A percentile compares a stretch with the other conserved stretches of the same genome.
Conservation (phyloP, 257 asterid species). For the Solanum piurae region DNA sequence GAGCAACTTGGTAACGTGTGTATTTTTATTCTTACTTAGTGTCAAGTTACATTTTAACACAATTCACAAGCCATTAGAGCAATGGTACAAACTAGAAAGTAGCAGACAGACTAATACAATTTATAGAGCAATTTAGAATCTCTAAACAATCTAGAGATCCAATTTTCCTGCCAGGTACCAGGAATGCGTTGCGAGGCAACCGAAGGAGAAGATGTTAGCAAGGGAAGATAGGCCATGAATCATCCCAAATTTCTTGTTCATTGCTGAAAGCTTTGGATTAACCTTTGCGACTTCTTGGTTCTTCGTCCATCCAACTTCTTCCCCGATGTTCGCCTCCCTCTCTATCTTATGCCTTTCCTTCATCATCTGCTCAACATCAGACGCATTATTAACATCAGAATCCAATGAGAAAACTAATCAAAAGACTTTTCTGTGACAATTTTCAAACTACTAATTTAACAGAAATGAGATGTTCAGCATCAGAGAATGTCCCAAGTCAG, state of each 20-base stretch:
- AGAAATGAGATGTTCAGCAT: neutral
- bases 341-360: conserved; percentile 91
- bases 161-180: conserved; percentile 91
- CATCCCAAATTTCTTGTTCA: conserved; percentile 99
- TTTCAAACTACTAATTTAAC: neutral
- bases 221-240: conserved; percentile 96
- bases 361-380: conserved; percentile 67
- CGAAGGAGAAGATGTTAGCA: conserved; percentile 77
- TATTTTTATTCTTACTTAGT: neutral
- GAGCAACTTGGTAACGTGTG: neutral
- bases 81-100: neutral
- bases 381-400: neutral
- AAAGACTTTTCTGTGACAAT: neutral
- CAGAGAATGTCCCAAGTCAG: neutral
- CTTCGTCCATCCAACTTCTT: conserved; percentile 94
- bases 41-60: neutral
- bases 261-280: conserved; percentile 78
- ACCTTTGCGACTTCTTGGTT: conserved; percentile 76
- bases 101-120: neutral
- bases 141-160: conserved; percentile 26
- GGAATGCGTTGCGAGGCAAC: conserved; percentile 89
- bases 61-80: neutral
- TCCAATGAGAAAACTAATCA: neutral
- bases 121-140: neutral
- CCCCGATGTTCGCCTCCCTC: conserved; percentile 79